phyloP scores from a whole-genome alignment of 257 asterid species.

The Solanum rostratum region DNA sequence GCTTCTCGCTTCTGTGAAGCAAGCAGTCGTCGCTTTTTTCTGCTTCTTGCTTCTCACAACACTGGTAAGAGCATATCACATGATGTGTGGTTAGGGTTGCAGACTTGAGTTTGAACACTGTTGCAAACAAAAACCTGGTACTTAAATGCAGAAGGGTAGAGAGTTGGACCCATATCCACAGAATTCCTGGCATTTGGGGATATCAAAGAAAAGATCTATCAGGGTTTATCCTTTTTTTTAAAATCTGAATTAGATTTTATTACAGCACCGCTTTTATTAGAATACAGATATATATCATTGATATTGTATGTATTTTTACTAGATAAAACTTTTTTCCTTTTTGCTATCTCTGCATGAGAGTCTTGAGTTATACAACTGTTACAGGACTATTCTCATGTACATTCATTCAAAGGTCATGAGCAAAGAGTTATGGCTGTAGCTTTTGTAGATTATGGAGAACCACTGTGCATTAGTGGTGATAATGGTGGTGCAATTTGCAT shows the following conservation, averaged over 20 bases:
- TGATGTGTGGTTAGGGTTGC: background rate
- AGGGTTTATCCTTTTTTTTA: background rate
- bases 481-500: slow-evolving; percentile 71
- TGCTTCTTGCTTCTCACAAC: no score
- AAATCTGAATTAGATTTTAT: background rate
- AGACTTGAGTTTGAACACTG: background rate
- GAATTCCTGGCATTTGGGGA: background rate
- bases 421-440: slow-evolving; percentile 63
- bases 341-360: background rate
- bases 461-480: slow-evolving; percentile 84
- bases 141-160: background rate
- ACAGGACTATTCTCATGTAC: slow-evolving; percentile 65
- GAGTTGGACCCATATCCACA: background rate
- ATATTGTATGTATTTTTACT: background rate
- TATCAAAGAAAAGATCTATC: background rate
- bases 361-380: slow-evolving; percentile 7
- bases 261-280: background rate
- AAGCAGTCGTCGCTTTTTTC: no score
- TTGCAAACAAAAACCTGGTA: background rate
- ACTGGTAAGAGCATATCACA: no score
- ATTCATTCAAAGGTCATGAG: slow-evolving; percentile 79
- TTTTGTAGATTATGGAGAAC: slow-evolving; percentile 51
- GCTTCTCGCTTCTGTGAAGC: no score
- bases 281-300: background rate
- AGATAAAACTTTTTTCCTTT: background rate